A percentile compares a stretch with the other conserved stretches of the same genome.
phyloP scores from a whole-genome alignment of 345 rosid genomes.

The Eucalyptus erythrocorys region DNA sequence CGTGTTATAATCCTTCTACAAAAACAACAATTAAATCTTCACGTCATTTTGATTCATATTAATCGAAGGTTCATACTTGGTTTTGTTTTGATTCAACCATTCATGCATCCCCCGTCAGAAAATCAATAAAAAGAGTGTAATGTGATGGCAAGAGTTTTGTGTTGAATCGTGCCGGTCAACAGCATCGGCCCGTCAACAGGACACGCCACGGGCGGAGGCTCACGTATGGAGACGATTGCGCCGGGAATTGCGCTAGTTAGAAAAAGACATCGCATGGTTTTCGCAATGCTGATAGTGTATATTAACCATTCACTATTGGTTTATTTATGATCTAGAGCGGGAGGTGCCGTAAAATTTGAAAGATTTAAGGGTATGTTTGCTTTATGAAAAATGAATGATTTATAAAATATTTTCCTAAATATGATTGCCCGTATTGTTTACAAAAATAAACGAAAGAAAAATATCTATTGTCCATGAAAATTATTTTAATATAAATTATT shows the following conservation, averaged over 20 bases:
- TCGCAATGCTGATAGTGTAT: background rate
- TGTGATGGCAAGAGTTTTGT: background rate
- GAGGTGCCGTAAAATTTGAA: background rate
- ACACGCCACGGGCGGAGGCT: background rate
- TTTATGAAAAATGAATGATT: too few relatives aligned
- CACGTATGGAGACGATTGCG: background rate
- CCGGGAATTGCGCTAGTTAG: background rate
- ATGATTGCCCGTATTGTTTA: fast-evolving
- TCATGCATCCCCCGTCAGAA: background rate
- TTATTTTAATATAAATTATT: too few relatives aligned
- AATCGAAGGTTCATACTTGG: background rate
- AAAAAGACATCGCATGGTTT: background rate
- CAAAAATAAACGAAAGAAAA: too few relatives aligned
- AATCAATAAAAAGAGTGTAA: background rate
- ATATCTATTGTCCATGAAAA: background rate
- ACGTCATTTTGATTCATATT: background rate
- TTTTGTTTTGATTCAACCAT: background rate
- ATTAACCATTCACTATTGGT: background rate
- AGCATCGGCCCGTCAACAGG: background rate
- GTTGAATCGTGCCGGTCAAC: background rate
- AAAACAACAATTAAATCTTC: background rate
- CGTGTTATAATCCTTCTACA: background rate
- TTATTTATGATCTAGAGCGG: background rate
- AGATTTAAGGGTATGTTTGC: fast-evolving
- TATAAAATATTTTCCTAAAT: too few relatives aligned